Conservation (phyloP, 164 flowering plant species). For the Saururus chinensis region DNA sequence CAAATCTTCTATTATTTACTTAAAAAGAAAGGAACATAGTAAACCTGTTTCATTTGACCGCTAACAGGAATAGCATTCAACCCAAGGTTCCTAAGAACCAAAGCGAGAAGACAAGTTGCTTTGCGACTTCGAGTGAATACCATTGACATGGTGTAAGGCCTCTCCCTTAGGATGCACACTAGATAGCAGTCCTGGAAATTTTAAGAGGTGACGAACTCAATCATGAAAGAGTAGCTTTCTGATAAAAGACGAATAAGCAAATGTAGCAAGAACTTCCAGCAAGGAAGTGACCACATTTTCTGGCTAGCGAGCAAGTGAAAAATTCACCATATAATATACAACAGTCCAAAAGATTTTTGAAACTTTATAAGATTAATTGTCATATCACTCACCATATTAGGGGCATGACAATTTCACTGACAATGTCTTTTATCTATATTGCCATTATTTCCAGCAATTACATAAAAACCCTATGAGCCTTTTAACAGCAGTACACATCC, state of each 20-base stretch:
- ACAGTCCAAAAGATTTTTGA: no score
- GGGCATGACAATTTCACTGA: no score
- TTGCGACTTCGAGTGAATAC: constrained; percentile 92
- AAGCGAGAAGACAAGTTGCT: constrained; percentile 55
- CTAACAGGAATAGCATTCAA: constrained; percentile 74
- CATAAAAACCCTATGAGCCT: no score
- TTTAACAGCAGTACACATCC: no score
- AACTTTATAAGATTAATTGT: no score
- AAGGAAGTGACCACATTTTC: background rate
- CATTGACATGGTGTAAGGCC: constrained; percentile 62
- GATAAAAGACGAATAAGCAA: background rate
- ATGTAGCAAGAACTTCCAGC: background rate
- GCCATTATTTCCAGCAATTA: no score
- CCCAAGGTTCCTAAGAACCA: constrained; percentile 79
- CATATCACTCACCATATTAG: no score
- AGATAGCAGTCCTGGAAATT: constrained; percentile 69
- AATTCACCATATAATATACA: no score
- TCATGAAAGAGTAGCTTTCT: no score
- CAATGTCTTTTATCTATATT: no score
- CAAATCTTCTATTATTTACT: background rate
- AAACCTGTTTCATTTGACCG: constrained; percentile 91
- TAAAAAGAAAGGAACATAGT: background rate
- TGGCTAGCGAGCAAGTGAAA: no score
- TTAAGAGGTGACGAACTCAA: background rate
- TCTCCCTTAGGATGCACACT: constrained; percentile 57